Evolutionary conservation across 2,329 filamentous ascomycete species (phyloP).

Genomic region (Colletotrichum sp.): DNA sequence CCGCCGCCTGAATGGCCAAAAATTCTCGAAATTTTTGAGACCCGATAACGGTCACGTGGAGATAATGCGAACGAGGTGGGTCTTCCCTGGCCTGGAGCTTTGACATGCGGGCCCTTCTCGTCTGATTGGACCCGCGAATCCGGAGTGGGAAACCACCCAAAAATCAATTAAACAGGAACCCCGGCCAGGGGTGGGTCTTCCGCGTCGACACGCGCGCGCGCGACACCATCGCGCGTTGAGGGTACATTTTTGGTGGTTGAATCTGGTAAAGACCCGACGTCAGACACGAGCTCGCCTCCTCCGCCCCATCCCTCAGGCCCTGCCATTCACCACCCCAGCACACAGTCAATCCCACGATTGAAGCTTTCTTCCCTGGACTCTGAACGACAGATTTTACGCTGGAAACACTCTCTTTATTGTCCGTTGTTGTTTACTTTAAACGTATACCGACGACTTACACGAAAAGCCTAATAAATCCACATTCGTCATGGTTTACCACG

Average conservation of each 20-base stretch:
- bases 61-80: not conserved
- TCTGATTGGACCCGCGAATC: not conserved
- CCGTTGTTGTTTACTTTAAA: not conserved
- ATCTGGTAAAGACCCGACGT: conserved; percentile 3
- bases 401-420: not conserved
- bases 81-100: not conserved
- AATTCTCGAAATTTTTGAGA: conserved; percentile 10
- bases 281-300: conserved; percentile 2
- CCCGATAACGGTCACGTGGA: conserved; percentile 14
- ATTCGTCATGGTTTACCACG: conserved; percentile 13
- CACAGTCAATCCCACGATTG: not conserved
- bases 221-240: conserved; percentile 16
- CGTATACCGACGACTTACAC: not conserved
- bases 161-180: not conserved
- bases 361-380: not conserved
- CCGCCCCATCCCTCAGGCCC: not conserved
- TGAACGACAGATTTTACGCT: not conserved
- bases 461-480: not conserved
- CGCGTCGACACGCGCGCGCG: not conserved
- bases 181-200: not conserved
- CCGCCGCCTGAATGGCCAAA: conserved; percentile 5
- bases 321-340: not conserved
- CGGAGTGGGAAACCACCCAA: not conserved
- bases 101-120: not conserved
- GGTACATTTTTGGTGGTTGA: not conserved